phyloP scores from a whole-genome alignment of 2,329 filamentous ascomycete species.

The Pseudopithomyces chartarum region DNA sequence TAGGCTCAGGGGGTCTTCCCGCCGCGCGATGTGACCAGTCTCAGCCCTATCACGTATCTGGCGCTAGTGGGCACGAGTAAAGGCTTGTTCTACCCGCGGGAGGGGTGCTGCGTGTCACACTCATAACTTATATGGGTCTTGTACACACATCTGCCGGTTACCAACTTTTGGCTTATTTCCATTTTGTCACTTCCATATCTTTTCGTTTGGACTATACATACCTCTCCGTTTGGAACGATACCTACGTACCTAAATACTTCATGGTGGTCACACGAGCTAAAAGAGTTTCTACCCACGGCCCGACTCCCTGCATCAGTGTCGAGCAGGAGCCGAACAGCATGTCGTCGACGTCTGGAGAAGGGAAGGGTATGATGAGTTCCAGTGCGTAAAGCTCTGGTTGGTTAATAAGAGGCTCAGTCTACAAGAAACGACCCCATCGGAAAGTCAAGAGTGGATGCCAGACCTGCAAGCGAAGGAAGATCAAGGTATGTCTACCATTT shows the following conservation, averaged over 20 bases:
- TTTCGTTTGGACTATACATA: background rate
- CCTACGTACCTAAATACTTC: no score
- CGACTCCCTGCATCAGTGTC: background rate
- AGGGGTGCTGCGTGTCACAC: background rate
- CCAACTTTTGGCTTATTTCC: background rate
- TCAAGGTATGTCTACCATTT: constrained; percentile 11
- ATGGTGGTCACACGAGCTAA: background rate
- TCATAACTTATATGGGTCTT: background rate
- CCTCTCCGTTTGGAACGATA: no score
- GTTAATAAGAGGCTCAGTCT: constrained; percentile 7
- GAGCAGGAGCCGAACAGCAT: background rate
- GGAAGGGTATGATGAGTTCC: background rate
- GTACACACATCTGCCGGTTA: background rate
- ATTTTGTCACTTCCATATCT: background rate
- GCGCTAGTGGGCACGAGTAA: background rate
- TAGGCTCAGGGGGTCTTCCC: background rate
- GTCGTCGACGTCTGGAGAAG: background rate
- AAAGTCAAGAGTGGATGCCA: constrained; percentile 22
- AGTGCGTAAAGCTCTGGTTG: background rate
- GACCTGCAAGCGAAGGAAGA: constrained; percentile 20
- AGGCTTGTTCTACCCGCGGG: background rate
- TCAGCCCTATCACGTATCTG: background rate
- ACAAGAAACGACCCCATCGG: constrained; percentile 18
- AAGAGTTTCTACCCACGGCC: background rate
- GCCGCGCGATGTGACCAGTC: background rate